These are phyloP conservation scores for Cyberlindnera misumaiensis DNA, from an alignment of 805 yeast genomes.

Conservation along the genomic window DNA sequence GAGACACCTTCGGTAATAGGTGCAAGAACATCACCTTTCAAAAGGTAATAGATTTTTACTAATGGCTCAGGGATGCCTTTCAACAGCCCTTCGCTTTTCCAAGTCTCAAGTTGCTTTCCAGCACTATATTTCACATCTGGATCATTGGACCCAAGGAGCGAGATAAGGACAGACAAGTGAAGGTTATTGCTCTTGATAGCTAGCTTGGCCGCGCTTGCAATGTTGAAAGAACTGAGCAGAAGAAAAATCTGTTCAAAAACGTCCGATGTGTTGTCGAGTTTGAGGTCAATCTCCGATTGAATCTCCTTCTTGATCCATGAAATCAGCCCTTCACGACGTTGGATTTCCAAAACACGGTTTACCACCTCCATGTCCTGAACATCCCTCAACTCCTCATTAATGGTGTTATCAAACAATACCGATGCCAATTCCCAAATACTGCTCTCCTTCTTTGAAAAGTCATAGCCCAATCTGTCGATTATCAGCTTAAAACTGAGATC, in stretches of 20 bases:
- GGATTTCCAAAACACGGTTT: constrained; percentile 23
- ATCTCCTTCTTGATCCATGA: constrained; percentile 51
- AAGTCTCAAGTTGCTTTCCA: constrained; percentile 50
- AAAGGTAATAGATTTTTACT: constrained; percentile 53
- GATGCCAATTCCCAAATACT: constrained; percentile 52
- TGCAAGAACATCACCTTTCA: constrained; percentile 44
- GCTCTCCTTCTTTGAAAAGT: constrained; percentile 21
- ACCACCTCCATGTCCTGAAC: constrained; percentile 19
- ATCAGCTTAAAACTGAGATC: constrained; percentile 27
- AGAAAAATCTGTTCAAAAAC: constrained; percentile 46
- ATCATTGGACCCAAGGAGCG: constrained; percentile 69
- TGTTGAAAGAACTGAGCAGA: constrained; percentile 44
- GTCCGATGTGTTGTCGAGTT: constrained; percentile 30
- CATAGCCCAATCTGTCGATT: constrained; percentile 13
- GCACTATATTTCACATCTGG: constrained; percentile 51
- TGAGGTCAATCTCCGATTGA: constrained; percentile 24
- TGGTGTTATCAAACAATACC: constrained; percentile 47
- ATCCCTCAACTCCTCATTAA: constrained; percentile 14
- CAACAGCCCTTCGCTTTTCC: constrained; percentile 44
- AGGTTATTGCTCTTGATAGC: constrained; percentile 58
- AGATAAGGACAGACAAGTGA: constrained; percentile 64
- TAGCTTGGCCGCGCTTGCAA: constrained; percentile 51
- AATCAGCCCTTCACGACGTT: constrained; percentile 40
- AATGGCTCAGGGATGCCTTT: constrained; percentile 46
- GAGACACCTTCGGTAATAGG: constrained; percentile 39